These are phyloP conservation scores for Tylopilus cervinicoccineus DNA, from an alignment of 768 basidiomycete genomes.

Conservation along the genomic window DNA sequence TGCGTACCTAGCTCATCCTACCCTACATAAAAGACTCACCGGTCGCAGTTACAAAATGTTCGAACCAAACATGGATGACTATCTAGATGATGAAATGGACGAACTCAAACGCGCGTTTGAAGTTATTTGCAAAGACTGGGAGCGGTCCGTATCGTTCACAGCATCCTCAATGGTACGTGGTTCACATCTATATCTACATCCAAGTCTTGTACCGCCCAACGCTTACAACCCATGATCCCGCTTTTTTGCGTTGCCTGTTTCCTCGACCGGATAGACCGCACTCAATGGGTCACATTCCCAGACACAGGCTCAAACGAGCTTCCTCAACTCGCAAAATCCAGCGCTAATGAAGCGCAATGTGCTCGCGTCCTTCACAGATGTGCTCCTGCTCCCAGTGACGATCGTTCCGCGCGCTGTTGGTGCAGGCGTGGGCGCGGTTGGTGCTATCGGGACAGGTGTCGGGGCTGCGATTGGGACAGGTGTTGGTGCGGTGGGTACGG, in stretches of 20 bases:
- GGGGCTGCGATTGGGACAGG: conserved; percentile 54
- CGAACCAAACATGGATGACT: conserved; percentile 95
- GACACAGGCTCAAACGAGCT: conserved; percentile 42
- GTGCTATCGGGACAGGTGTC: conserved; percentile 67
- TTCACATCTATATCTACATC: background rate
- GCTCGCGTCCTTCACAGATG: conserved; percentile 85
- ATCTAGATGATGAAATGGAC: conserved; percentile 91
- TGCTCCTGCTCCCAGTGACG: conserved; percentile 89
- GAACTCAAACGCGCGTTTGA: conserved; percentile 72
- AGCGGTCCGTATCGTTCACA: conserved; percentile 40
- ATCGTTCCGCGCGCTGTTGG: conserved; percentile 86
- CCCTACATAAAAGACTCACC: conserved; percentile 4
- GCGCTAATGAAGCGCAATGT: conserved; percentile 91
- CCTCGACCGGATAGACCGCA: conserved; percentile 3
- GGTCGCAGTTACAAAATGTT: conserved; percentile 83
- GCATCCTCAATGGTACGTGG: conserved; percentile 34
- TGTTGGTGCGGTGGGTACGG: conserved; percentile 55
- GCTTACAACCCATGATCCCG: background rate
- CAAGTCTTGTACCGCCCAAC: background rate
- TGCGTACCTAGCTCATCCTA: conserved; percentile 36
- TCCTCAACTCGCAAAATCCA: conserved; percentile 83
- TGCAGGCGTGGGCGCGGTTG: conserved; percentile 65
- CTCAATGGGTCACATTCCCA: conserved; percentile 3
- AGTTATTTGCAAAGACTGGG: conserved; percentile 75
- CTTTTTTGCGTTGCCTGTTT: background rate